Conservation (phyloP, 2,329 filamentous ascomycete genomes). For the Trichoderma lentiforme region DNA sequence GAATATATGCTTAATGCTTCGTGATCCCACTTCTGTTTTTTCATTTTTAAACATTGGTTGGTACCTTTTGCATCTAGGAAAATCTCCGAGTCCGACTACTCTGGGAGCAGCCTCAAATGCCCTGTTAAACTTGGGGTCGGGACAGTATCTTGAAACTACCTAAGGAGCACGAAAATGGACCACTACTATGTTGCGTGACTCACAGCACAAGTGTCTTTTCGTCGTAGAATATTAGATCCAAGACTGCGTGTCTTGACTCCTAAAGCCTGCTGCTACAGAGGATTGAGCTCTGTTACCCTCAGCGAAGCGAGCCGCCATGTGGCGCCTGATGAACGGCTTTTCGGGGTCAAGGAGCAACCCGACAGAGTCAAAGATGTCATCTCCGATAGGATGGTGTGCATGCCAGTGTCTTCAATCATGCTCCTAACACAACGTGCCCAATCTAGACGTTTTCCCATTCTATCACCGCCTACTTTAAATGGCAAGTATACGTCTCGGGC, state of each 20-base stretch:
- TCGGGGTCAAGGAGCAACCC: conserved; percentile 1
- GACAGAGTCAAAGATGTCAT: neutral
- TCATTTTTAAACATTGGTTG: neutral
- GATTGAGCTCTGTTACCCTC: neutral
- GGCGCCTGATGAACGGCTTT: neutral
- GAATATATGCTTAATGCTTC: neutral
- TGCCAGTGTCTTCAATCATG: neutral
- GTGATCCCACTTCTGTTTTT: neutral
- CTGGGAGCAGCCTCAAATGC: neutral
- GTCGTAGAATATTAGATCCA: neutral
- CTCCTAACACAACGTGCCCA: neutral
- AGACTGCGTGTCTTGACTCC: neutral
- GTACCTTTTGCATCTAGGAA: neutral
- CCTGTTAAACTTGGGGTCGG: neutral
- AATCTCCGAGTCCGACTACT: neutral
- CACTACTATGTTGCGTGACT: neutral
- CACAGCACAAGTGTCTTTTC: neutral
- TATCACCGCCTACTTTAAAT: neutral
- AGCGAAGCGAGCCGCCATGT: neutral
- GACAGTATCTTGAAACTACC: neutral
- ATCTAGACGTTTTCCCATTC: neutral
- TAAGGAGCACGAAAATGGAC: neutral
- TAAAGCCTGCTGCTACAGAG: neutral
- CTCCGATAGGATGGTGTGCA: neutral
- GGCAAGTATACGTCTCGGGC: neutral